Evolutionary conservation across 1,284 basidiomycete genomes (phyloP).

Genomic region (Malassezia obtusa): DNA sequence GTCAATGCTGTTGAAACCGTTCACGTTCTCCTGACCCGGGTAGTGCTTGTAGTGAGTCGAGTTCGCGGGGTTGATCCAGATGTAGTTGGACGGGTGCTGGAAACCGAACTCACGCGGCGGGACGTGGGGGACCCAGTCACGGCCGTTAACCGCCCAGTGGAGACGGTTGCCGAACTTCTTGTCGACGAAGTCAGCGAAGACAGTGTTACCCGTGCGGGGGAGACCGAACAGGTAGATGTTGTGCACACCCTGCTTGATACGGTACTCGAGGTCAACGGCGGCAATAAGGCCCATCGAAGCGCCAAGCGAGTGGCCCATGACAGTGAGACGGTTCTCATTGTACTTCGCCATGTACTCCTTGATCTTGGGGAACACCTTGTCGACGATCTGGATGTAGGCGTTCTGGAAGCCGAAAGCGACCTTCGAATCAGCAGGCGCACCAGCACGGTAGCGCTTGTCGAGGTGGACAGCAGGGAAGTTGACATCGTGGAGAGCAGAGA

Average conservation of each 20-base stretch:
- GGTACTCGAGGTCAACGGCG: conserved; percentile 25
- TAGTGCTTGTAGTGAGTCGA: conserved; percentile 22
- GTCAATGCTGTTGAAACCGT: conserved; percentile 20
- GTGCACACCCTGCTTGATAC: conserved; percentile 18
- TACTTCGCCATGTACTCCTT: conserved; percentile 21
- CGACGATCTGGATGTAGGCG: conserved; percentile 26
- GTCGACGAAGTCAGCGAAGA: conserved; percentile 29
- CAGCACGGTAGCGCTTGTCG: conserved; percentile 21
- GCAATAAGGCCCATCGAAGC: conserved; percentile 31
- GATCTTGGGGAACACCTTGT: conserved; percentile 22
- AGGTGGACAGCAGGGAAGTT: conserved; percentile 18
- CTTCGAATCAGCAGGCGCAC: conserved; percentile 18
- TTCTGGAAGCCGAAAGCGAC: conserved; percentile 37
- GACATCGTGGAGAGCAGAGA: conserved; percentile 26
- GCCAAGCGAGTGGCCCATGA: conserved; percentile 37
- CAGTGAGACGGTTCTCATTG: conserved; percentile 21
- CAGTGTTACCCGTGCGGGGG: conserved; percentile 28
- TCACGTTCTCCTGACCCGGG: conserved; percentile 41
- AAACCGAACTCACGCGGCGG: conserved; percentile 24
- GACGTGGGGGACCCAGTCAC: conserved; percentile 28
- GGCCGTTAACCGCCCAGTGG: conserved; percentile 28
- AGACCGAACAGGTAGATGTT: conserved; percentile 28
- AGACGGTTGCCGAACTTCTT: conserved; percentile 20
- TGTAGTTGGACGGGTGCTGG: conserved; percentile 27
- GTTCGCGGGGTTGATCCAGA: conserved; percentile 35